Evolutionary conservation across 202 grass and related monocot genomes (phyloP), one percentile per base, ranked within the genome.

Genomic region (Miscanthus sacchariflorus): DNA sequence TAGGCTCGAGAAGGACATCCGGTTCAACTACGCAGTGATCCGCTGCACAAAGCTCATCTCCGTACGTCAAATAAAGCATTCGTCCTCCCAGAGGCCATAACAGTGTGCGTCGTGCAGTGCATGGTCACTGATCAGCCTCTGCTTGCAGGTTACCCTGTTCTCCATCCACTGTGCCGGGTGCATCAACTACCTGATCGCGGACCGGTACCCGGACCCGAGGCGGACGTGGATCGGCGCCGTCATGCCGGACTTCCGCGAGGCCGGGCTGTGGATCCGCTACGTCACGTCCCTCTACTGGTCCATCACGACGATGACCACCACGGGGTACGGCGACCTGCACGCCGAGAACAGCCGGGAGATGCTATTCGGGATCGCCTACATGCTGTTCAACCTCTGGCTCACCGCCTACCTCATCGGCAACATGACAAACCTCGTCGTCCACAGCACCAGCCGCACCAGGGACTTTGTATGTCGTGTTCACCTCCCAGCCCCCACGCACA

Each of bases 321-420:
- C 93, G 33, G 93, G 93, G 63, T 95, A 93, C 61, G 93, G 93
- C 50, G 93, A 95, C 89, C 86, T 95, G 23, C 93, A 95, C 74
- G 93, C 93, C 40, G 82, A 93, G 82, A 95, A 95, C 91, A 72
- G 91, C 42, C 80, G 89, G 79, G 93, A 95, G 83, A 95, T 95
- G 93, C 7, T 93, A 8, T 95, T 95, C 76, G 84, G 83, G 43
- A 88, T 90, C 76, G 42, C 64, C 74, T 95, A 91, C 89, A 95
- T 95, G 93, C 89, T 95, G 79, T 95, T 95, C 82, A 95, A 95
- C 85, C 76, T 95, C 87, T 92, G 93, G 82, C 88, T 95, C 87
- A 91, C 93, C 19, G 78, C 93, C 25, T 95, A 95, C 85, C 89
- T 95, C 86, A 95, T 95, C 61, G 93, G 93, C 85, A 95, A 95